Base-by-base conservation (phyloP, 1,284 basidiomycete species). In the Microbotryomycetes sp. region DNA sequence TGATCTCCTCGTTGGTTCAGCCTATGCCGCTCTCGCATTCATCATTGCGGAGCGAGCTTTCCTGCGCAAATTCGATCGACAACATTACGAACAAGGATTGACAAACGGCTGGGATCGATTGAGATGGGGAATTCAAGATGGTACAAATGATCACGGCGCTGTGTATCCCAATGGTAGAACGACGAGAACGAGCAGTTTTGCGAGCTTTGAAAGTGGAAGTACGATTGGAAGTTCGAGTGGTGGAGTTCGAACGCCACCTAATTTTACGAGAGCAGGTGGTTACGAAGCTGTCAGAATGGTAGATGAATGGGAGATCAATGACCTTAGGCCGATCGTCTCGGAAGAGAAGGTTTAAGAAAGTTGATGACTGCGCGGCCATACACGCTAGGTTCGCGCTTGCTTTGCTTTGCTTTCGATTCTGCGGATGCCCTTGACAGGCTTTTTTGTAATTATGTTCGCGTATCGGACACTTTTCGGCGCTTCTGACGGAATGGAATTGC, bases 101-200 rank as follows among this genome's bases (percentile, higher is more conserved):
- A 71, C 70, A 9, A 69, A 68, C 45, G 70, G 70, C 16, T 68
- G 53, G 46, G 60, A 72, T n/a, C 63, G 70, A 0, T 57, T 72
- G 28, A 30, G 51, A 23, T 15, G 19, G 29, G 5, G 36, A 12
- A 42, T 42, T 19, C 36, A 19, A 42, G 36, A 42, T 42, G 36
- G 36, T 12, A 19, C 9, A 19, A 42, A 42, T 42, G 9, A 42
- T 19, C 19, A 9, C 12, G 19, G 19, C 36, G 36, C 12, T 19
- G 9, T 42, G 36, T 42, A 42, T 42, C 19, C 19, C 12, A 12
- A 9, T 42, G 36, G 36, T 12, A 42, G 12, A 9, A 42, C 12
- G 12, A 42, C 36, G 19, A 42, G 36, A 42, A 42, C 36, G 36
- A 42, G 36, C 36, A 42, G 36, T 42, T 42, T 19, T 9, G 19